Conservation (phyloP, 2,329 filamentous ascomycete species). For the Celoporthe dispersa region DNA sequence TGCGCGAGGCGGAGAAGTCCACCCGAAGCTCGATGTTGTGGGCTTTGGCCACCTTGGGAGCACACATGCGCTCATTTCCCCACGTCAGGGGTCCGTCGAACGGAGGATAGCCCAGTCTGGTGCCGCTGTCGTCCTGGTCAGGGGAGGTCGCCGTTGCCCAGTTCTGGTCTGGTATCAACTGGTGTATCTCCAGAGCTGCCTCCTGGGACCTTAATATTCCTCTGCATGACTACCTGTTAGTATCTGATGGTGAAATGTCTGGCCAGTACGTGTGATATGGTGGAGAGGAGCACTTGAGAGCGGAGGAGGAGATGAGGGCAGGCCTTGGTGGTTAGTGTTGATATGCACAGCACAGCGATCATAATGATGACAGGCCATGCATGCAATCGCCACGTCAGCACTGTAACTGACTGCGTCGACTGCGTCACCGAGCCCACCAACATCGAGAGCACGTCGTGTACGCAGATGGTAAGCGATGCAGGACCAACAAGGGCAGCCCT, state of each 20-base stretch:
- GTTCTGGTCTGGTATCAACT: slow-evolving; percentile 12
- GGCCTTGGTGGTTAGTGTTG: neutral
- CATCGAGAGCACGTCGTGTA: neutral
- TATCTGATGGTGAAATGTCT: neutral
- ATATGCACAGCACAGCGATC: neutral
- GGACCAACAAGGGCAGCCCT: neutral
- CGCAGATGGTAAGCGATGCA: neutral
- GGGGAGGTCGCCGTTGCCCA: slow-evolving; percentile 13
- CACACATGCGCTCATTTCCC: slow-evolving; percentile 29
- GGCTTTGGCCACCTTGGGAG: slow-evolving; percentile 35
- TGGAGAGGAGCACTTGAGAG: too few relatives aligned
- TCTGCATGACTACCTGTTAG: slow-evolving; percentile 21
- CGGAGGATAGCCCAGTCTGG: slow-evolving; percentile 35
- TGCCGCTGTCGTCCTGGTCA: slow-evolving; percentile 30
- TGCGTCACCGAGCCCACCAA: neutral
- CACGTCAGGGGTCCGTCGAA: slow-evolving; percentile 34
- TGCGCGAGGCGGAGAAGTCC: slow-evolving; percentile 41
- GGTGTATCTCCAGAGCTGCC: slow-evolving; percentile 14
- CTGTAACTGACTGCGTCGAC: neutral
- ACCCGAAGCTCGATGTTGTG: slow-evolving; percentile 39
- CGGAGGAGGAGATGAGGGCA: neutral
- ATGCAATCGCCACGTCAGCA: neutral
- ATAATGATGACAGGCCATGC: neutral
- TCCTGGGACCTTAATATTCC: slow-evolving; percentile 17
- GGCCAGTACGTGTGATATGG: neutral